A percentile compares a stretch with the other conserved stretches of the same genome.
Evolutionary conservation across 495 filamentous ascomycete species (phyloP).

Genomic region (Neurospora africana): DNA sequence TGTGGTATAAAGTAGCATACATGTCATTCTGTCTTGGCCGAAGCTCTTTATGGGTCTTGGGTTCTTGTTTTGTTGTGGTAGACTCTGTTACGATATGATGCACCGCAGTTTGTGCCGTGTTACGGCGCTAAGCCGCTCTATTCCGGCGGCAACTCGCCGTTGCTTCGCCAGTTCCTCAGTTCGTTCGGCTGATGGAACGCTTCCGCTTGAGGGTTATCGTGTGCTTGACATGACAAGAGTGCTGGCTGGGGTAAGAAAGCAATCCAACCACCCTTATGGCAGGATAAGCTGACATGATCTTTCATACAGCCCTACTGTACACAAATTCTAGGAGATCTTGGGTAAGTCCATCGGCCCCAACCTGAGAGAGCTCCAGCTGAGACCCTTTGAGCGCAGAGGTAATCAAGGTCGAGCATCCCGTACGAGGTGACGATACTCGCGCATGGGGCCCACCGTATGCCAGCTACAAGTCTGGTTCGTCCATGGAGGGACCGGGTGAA

Average conservation of each 20-base stretch:
- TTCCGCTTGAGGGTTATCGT: constrained; percentile 70
- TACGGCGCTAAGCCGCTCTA: background rate
- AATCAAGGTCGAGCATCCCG: constrained; percentile 94
- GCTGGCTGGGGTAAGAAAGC: constrained; percentile 69
- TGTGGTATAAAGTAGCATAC: background rate
- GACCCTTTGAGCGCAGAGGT: constrained; percentile 65
- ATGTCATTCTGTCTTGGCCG: background rate
- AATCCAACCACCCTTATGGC: background rate
- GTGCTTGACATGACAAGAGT: constrained; percentile 97
- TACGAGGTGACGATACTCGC: constrained; percentile 83
- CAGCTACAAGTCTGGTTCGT: constrained; percentile 48
- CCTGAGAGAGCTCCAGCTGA: constrained; percentile 5
- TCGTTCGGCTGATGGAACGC: constrained; percentile 15
- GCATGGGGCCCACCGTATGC: constrained; percentile 97
- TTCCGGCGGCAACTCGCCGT: background rate
- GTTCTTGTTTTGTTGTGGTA: background rate
- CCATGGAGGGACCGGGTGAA: constrained; percentile 67
- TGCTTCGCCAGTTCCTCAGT: constrained; percentile 7
- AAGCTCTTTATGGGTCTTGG: background rate
- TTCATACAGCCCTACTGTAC: constrained; percentile 79
- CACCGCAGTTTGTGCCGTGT: background rate
- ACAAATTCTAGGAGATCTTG: constrained; percentile 91
- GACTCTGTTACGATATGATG: background rate
- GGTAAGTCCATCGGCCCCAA: constrained; percentile 43
- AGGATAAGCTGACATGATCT: background rate